Percentiles rank a stretch among this genome's conserved stretches.
Conservation (phyloP, 2,329 filamentous ascomycete genomes). For the Fusarium pseudoanthophilum region DNA sequence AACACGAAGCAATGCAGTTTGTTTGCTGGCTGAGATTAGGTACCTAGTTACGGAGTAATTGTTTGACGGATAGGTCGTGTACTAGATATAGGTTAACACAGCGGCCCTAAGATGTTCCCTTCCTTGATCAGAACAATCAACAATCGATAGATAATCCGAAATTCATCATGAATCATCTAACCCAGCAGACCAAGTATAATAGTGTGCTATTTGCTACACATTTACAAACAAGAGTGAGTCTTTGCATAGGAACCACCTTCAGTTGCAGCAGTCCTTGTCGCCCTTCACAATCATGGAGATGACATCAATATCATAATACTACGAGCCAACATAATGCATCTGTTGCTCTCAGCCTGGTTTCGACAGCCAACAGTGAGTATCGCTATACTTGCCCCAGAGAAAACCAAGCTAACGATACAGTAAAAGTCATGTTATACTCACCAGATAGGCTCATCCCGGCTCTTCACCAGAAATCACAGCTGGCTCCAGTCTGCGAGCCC, state of each 20-base stretch:
- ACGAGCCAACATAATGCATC: background rate
- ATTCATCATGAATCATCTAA: background rate
- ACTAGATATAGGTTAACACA: background rate
- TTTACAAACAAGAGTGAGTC: too few relatives aligned
- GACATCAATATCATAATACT: background rate
- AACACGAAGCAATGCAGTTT: background rate
- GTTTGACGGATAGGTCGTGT: background rate
- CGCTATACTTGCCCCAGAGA: background rate
- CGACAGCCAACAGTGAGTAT: conserved; percentile 9
- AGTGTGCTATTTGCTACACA: background rate
- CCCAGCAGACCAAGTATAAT: background rate
- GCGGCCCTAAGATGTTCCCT: conserved; percentile 10
- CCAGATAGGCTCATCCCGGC: background rate
- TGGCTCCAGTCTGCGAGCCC: background rate
- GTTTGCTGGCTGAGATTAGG: background rate
- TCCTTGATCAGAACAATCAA: background rate
- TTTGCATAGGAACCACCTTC: too few relatives aligned
- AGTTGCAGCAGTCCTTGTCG: background rate
- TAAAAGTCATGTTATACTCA: background rate
- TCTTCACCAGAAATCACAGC: background rate
- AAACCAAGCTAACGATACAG: background rate
- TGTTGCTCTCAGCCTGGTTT: background rate
- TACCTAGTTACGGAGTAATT: background rate
- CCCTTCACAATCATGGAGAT: conserved; percentile 1
- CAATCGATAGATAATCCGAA: background rate